These are phyloP conservation scores for Torrubiellomyces zombiae DNA, from an alignment of 2,329 filamentous ascomycete species.

Conservation along the genomic window DNA sequence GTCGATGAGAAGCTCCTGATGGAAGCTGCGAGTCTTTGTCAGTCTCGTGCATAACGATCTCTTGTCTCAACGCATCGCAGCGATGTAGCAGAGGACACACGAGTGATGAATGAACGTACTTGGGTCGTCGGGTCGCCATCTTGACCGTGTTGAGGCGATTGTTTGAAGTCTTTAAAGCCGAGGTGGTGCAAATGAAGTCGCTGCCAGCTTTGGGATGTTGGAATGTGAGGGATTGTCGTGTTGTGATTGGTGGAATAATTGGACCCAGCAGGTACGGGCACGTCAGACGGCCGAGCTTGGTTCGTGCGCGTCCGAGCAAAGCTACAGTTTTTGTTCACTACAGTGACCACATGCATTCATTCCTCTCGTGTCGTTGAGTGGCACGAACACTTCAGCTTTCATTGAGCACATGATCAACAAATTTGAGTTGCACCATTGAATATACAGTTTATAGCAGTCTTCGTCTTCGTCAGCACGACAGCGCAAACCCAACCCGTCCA, in stretches of 20 bases:
- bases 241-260: conserved; percentile 18
- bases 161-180: conserved; percentile 7
- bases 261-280: conserved; percentile 14
- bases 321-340: conserved; percentile 3
- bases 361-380: conserved; percentile 1
- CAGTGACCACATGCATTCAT: conserved; percentile 5
- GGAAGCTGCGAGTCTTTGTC: conserved; percentile 62
- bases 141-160: conserved; percentile 13
- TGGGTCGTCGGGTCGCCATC: conserved; percentile 25
- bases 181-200: conserved; percentile 12
- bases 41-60: too few relatives aligned
- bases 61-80: too few relatives aligned
- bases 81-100: too few relatives aligned
- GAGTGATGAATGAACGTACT: conserved; percentile 18
- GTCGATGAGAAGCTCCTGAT: conserved; percentile 84
- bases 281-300: conserved; percentile 11
- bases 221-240: conserved; percentile 19
- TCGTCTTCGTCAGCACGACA: too few relatives aligned
- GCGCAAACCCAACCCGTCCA: too few relatives aligned
- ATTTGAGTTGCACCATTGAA: too few relatives aligned
- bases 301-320: not conserved
- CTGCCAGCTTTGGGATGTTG: conserved; percentile 1
- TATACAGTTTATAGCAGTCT: too few relatives aligned
- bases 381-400: too few relatives aligned
- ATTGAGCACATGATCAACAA: too few relatives aligned